Conservation (phyloP, 2,329 filamentous ascomycete species). For the Periconia sp. region DNA sequence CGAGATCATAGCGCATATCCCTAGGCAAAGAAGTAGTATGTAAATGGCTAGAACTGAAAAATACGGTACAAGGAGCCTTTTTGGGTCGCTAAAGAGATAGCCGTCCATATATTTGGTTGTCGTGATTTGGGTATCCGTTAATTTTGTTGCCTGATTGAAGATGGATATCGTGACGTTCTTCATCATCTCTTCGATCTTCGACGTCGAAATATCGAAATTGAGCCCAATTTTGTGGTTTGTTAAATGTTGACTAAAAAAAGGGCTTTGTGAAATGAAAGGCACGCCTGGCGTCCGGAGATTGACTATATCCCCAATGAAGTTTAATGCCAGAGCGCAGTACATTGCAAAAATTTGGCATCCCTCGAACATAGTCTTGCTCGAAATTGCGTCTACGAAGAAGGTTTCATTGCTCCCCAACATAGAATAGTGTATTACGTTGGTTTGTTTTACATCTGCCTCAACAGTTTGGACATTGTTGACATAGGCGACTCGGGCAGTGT, state of each 20-base stretch:
- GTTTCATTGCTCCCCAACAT: no score
- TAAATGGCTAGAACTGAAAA: not conserved
- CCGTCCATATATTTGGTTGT: not conserved
- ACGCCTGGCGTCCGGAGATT: no score
- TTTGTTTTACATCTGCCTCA: not conserved
- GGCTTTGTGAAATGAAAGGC: no score
- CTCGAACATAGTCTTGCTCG: no score
- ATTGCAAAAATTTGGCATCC: no score
- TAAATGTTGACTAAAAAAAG: not conserved
- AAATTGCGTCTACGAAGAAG: no score
- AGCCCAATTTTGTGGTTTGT: not conserved
- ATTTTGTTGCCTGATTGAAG: not conserved
- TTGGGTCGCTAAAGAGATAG: not conserved
- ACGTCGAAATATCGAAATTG: not conserved
- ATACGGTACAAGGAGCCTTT: not conserved
- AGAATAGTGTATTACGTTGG: not conserved
- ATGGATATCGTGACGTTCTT: not conserved
- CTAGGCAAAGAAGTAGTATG: not conserved
- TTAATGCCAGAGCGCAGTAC: no score
- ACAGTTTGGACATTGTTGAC: not conserved
- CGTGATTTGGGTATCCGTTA: not conserved
- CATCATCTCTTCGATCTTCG: not conserved
- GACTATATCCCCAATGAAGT: no score
- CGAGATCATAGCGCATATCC: not conserved
- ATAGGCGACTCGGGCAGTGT: not conserved